A percentile compares a stretch with the other conserved stretches of the same genome.
Conservation (phyloP, 2,329 filamentous ascomycete genomes). For the Fusarium staphyleae region DNA sequence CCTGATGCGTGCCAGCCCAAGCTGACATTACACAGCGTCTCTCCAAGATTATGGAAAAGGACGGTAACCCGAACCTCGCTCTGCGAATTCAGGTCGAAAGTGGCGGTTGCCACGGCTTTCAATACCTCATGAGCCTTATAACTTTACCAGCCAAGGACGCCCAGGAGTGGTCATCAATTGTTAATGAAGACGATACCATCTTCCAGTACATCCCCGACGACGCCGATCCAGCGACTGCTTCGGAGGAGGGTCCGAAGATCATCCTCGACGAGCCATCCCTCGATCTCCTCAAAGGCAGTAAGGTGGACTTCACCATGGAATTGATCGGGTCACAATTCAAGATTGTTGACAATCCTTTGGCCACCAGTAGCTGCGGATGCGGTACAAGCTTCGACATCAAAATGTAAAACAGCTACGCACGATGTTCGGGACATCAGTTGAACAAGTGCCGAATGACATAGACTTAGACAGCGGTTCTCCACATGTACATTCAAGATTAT, state of each 20-base stretch:
- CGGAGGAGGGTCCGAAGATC: conserved; percentile 69
- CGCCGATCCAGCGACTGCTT: conserved; percentile 41
- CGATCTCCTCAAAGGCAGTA: conserved; percentile 89
- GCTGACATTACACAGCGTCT: conserved; percentile 63
- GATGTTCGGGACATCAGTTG: background rate
- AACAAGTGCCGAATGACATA: conserved; percentile 11
- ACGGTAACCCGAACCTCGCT: conserved; percentile 78
- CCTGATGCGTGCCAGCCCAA: background rate
- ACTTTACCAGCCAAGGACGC: conserved; percentile 57
- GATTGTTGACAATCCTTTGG: conserved; percentile 90
- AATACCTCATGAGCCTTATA: conserved; percentile 91
- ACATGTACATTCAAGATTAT: conserved; percentile 24
- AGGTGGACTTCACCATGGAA: conserved; percentile 95
- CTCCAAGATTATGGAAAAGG: conserved; percentile 75
- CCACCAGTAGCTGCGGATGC: conserved; percentile 94
- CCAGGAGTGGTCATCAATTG: conserved; percentile 45
- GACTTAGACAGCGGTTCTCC: conserved; percentile 15
- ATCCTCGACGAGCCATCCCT: conserved; percentile 88
- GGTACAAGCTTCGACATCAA: conserved; percentile 98
- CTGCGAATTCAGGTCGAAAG: conserved; percentile 92
- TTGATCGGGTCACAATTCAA: conserved; percentile 91
- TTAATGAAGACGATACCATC: conserved; percentile 82
- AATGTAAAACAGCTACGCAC: conserved; percentile 50
- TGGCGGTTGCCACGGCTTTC: conserved; percentile 96
- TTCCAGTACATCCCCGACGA: conserved; percentile 73